Evolutionary conservation across 1,139 yeast genomes (phyloP).

Genomic region (Keqinozyma sinolaborantium): DNA sequence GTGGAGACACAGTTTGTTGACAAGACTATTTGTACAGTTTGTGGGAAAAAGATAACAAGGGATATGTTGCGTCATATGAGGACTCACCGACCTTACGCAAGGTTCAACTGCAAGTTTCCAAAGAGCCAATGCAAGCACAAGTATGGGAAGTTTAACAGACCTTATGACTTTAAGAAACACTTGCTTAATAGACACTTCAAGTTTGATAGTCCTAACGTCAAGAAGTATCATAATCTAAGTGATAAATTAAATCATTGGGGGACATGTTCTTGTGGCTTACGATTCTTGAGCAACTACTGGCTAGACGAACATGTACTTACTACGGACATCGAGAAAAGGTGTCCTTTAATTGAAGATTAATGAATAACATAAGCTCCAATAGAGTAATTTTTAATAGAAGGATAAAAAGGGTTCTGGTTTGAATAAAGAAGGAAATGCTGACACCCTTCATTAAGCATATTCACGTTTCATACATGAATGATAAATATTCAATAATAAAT

Average conservation of each 20-base stretch:
- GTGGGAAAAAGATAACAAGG: slow-evolving; percentile 55
- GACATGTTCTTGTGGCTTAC: slow-evolving; percentile 54
- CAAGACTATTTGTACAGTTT: slow-evolving; percentile 43
- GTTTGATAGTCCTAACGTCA: slow-evolving; percentile 49
- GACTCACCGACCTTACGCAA: slow-evolving; percentile 55
- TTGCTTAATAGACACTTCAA: slow-evolving; percentile 58
- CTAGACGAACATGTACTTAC: slow-evolving; percentile 51
- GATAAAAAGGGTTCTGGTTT: no score
- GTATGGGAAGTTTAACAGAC: slow-evolving; percentile 63
- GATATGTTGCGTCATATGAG: slow-evolving; percentile 66
- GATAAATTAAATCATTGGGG: slow-evolving; percentile 55
- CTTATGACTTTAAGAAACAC: slow-evolving; percentile 69
- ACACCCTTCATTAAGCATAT: no score
- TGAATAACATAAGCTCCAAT: not conserved
- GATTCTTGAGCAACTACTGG: slow-evolving; percentile 54
- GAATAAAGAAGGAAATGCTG: no score
- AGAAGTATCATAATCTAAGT: slow-evolving; percentile 47
- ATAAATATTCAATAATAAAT: no score
- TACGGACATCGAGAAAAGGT: slow-evolving; percentile 20
- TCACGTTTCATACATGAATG: no score
- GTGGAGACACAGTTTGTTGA: slow-evolving; percentile 33
- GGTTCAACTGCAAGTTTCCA: slow-evolving; percentile 62
- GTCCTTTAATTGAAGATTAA: slow-evolving; percentile 21
- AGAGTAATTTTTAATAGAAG: not conserved
- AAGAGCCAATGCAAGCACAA: slow-evolving; percentile 54